phyloP scores from a whole-genome alignment of 2,329 filamentous ascomycete genomes.

The Zymoseptoria ardabiliae region DNA sequence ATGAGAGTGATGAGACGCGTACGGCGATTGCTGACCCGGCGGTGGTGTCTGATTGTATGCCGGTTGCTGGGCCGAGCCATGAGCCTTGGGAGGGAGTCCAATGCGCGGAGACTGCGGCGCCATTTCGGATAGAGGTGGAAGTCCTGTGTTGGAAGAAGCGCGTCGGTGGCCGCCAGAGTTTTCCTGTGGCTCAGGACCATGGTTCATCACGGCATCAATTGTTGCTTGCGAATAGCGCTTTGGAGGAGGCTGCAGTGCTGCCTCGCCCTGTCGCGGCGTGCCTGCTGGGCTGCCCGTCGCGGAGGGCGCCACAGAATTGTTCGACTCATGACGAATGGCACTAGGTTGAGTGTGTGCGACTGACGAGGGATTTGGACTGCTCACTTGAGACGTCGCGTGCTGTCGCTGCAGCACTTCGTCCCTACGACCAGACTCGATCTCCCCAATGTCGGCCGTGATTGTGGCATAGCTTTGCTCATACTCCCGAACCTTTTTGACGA shows the following conservation, averaged over 20 bases:
- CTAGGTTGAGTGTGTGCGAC: conserved; percentile 17
- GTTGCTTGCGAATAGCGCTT: conserved; percentile 26
- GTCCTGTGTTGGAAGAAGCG: conserved; percentile 25
- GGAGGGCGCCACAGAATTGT: conserved; percentile 7
- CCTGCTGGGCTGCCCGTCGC: conserved; percentile 13
- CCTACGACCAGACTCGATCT: conserved; percentile 56
- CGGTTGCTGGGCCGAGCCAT: conserved; percentile 11
- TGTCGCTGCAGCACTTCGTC: conserved; percentile 36
- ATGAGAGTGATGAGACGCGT: conserved; percentile 27
- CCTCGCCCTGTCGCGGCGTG: conserved; percentile 6
- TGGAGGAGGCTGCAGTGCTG: conserved; percentile 8
- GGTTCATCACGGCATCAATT: conserved; percentile 33
- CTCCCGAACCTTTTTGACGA: conserved; percentile 62
- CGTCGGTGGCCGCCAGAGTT: conserved; percentile 19
- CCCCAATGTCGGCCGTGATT: conserved; percentile 56
- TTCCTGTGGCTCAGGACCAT: conserved; percentile 30
- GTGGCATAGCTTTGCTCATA: conserved; percentile 63
- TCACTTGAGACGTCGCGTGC: conserved; percentile 6
- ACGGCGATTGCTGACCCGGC: conserved; percentile 32
- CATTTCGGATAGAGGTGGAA: conserved; percentile 31
- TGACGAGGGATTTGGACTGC: conserved; percentile 22
- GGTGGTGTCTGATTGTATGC: conserved; percentile 30
- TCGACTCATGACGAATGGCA: conserved; percentile 4
- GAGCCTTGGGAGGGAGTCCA: conserved; percentile 21
- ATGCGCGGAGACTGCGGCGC: conserved; percentile 28